Base-by-base conservation (phyloP, 352 stramenopile genomes). In the Elongisporangium anandrum region DNA sequence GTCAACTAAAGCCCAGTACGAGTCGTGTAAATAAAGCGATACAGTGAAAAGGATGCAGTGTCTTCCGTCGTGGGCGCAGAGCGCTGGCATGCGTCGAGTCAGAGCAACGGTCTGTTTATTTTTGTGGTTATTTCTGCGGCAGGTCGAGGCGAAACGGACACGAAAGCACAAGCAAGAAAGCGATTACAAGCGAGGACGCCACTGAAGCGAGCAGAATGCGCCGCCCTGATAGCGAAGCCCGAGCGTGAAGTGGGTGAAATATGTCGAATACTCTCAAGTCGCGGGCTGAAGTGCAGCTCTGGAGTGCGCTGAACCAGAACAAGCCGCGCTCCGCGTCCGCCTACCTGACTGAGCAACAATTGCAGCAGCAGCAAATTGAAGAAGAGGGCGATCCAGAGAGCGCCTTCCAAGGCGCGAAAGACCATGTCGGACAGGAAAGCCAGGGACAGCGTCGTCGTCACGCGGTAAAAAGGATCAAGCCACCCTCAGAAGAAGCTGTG, bases 261-360 rank as follows among this genome's bases (percentile, higher is more conserved):
- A 45, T 45, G 34, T 45, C 34, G 12, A 45, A 45, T 45, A 12
- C 34, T 7, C 34, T 87, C 20, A 79, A 77, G 64, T 77, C 76
- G 22, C 73, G 67, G 16, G 76, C 75, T 3, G 75, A 90, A 50
- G 66, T 85, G 54, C 79, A 81, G 50, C 58, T 87, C 17, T 39
- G 87, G 34, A 68, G 64, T 8, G 72, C 60, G 21, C 75, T 87
- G 13, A 72, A 85, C 56, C 68, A 79, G 52, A 80, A 77, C 41
- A 84, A 85, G 47, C 64, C 70, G n/a, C 64, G 64, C 50, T 75
- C 62, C 3, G 62, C 68, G 5, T 86, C 75, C 0, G 48, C 64
- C 16, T 84, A 81, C 54, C 61, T 84, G 21, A 66, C 70, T 19
- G 66, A 72, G 20, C 65, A 90, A 59, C 76, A n/a, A n/a, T n/a